phyloP scores from a whole-genome alignment of 2,329 filamentous ascomycete genomes.

The Shiraia bambusicola region DNA sequence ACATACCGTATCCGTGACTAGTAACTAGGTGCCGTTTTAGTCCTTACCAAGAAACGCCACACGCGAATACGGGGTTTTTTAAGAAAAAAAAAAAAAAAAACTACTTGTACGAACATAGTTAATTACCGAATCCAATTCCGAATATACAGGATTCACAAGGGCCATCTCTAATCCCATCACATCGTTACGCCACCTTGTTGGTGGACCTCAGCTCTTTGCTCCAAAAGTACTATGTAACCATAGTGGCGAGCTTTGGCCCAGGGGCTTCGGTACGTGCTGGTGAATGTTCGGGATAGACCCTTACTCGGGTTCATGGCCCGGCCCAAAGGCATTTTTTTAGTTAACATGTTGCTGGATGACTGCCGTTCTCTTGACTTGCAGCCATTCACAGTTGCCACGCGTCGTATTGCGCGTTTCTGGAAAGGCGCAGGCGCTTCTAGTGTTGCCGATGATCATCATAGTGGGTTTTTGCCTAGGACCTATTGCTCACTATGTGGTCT shows the following conservation, averaged over 20 bases:
- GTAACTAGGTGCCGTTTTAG: too few relatives aligned
- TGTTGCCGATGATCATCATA: slow-evolving; percentile 12
- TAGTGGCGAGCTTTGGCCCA: slow-evolving; percentile 8
- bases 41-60: too few relatives aligned
- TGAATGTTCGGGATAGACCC: slow-evolving; percentile 32
- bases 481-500: slow-evolving; percentile 19
- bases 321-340: slow-evolving; percentile 29
- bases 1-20: too few relatives aligned
- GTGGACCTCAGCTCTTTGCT: slow-evolving; percentile 14
- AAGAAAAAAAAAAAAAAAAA: too few relatives aligned
- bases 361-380: slow-evolving; percentile 22
- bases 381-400: slow-evolving; percentile 27
- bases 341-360: slow-evolving; percentile 14
- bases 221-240: too few relatives aligned
- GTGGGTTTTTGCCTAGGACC: slow-evolving; percentile 18
- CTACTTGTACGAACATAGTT: too few relatives aligned
- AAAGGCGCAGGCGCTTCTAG: slow-evolving; percentile 24
- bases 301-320: slow-evolving; percentile 18
- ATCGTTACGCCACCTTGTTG: slow-evolving; percentile 13
- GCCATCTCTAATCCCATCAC: too few relatives aligned
- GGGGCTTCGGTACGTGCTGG: slow-evolving; percentile 12
- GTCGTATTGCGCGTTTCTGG: slow-evolving; percentile 24
- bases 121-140: too few relatives aligned
- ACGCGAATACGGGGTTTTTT: too few relatives aligned
- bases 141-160: too few relatives aligned